Conservation (phyloP, 2,329 filamentous ascomycete genomes). For the Piedraia hortae region DNA sequence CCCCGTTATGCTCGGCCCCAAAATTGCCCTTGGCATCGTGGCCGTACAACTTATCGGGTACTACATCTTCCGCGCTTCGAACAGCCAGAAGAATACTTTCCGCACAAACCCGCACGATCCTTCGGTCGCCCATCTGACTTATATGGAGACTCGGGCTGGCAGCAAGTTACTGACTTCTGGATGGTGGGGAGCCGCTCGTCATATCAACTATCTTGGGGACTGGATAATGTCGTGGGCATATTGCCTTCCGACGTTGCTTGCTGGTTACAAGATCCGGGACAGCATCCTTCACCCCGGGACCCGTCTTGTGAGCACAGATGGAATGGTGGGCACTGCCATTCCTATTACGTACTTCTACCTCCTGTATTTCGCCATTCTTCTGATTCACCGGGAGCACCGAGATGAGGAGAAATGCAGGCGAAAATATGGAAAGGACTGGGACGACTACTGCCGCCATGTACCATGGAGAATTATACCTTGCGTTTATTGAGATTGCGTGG, state of each 20-base stretch:
- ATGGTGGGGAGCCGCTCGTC: slow-evolving; percentile 79
- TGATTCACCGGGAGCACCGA: slow-evolving; percentile 61
- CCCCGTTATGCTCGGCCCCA: slow-evolving; percentile 47
- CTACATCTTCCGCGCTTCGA: slow-evolving; percentile 76
- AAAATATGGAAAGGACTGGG: slow-evolving; percentile 88
- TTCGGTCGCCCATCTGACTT: slow-evolving; percentile 49
- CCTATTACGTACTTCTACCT: slow-evolving; percentile 86
- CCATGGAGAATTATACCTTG: slow-evolving; percentile 61
- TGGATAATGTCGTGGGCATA: slow-evolving; percentile 89
- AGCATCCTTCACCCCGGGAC: slow-evolving; percentile 27
- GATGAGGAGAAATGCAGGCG: slow-evolving; percentile 75
- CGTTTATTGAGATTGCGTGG: too few relatives aligned
- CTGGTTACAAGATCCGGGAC: slow-evolving; percentile 47
- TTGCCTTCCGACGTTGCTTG: slow-evolving; percentile 58
- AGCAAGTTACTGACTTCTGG: slow-evolving; percentile 59
- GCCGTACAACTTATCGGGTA: slow-evolving; percentile 47
- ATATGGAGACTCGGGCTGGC: slow-evolving; percentile 59
- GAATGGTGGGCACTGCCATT: slow-evolving; percentile 58
- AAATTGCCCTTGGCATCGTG: slow-evolving; percentile 36
- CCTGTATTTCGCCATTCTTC: slow-evolving; percentile 63
- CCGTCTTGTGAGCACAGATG: slow-evolving; percentile 28
- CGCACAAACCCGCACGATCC: slow-evolving; percentile 65
- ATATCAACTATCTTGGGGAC: slow-evolving; percentile 91
- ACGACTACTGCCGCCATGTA: slow-evolving; percentile 61
- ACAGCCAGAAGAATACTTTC: slow-evolving; percentile 88